Evolutionary conservation across 768 basidiomycete species (phyloP), one percentile per base, ranked within the genome.

Genomic region (Tubosaeta sp.): DNA sequence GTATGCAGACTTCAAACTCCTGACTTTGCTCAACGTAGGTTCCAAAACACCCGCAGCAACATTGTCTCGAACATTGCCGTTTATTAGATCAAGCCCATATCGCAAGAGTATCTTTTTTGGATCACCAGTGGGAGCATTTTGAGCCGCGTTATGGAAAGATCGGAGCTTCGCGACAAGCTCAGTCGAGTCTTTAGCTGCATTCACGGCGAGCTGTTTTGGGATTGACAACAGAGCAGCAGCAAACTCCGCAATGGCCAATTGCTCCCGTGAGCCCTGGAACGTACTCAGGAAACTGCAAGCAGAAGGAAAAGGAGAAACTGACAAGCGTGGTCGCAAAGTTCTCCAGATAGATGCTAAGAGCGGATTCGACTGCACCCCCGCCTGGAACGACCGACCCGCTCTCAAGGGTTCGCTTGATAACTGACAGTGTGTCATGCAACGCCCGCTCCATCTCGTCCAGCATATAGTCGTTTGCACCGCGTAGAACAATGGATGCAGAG

Each of bases 401-500:
- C 76, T 99, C 97, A 43, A 98, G 73, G 6, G 97, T 98, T 52
- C 95, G 83, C 76, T 99, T 99, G 75, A 97, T 92, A 62, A 97
- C 81, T 27, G 91, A 95, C 56, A 98, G 71, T 2, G 91, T 89
- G 68, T 99, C 97, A 66, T 99, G 95, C 60, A 98, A 70, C 0
- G 92, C 88, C 44, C 97, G 78, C 73, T 99, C 97, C 97, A 98
- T 99, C 78, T 99, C 97, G 68, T 99, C 97, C 61, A 98, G 74
- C 90, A 97, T 94, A 70, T 95, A 97, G 71, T 99, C 97, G 70
- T 98, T 99, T 27, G 97, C 97, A 42, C 97, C 97, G 50, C 97
- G 83, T 53, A 99, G 77, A 52, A 99, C 83, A 63, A 99, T 89
- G 17, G 94, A 97, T 13, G 88, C 79, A 22, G 93, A 95, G 74